Percentiles rank a stretch among this genome's conserved stretches.
Evolutionary conservation across 768 basidiomycete species (phyloP).

Genomic region (Solioccasus polychromus): DNA sequence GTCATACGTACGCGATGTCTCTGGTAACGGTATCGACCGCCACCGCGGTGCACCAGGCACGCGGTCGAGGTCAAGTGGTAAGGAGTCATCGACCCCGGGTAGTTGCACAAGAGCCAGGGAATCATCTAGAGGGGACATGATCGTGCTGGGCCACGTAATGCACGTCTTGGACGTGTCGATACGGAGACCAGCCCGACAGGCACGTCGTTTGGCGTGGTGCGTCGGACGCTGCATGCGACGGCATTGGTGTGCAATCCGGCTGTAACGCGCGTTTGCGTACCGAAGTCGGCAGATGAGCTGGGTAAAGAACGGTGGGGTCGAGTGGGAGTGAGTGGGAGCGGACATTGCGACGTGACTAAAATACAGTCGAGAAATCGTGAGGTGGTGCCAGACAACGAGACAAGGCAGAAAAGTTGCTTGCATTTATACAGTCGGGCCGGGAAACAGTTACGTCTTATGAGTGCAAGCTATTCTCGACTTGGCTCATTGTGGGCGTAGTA

Average conservation of each 20-base stretch:
- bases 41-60: conserved; percentile 27
- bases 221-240: conserved; percentile 38
- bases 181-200: conserved; percentile 40
- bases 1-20: conserved; percentile 5
- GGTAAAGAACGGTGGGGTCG: conserved; percentile 22
- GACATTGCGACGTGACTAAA: background rate
- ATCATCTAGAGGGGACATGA: background rate
- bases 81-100: background rate
- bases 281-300: conserved; percentile 43
- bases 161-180: conserved; percentile 43
- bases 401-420: too few species aligned
- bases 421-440: conserved; percentile 19
- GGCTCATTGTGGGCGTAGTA: conserved; percentile 10
- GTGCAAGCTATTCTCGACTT: too few species aligned
- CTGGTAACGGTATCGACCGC: conserved; percentile 17
- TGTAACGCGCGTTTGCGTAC: conserved; percentile 42
- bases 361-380: conserved; percentile 1
- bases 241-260: conserved; percentile 35
- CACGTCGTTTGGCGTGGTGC: conserved; percentile 48
- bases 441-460: conserved; percentile 1
- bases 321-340: conserved; percentile 14
- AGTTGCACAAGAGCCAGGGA: too few species aligned
- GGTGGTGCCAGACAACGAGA: too few species aligned
- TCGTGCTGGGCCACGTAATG: conserved; percentile 28
- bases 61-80: background rate